Base-by-base conservation (phyloP, 371 early-diverging fungal genomes). In the Choanephora cucurbitarum region DNA sequence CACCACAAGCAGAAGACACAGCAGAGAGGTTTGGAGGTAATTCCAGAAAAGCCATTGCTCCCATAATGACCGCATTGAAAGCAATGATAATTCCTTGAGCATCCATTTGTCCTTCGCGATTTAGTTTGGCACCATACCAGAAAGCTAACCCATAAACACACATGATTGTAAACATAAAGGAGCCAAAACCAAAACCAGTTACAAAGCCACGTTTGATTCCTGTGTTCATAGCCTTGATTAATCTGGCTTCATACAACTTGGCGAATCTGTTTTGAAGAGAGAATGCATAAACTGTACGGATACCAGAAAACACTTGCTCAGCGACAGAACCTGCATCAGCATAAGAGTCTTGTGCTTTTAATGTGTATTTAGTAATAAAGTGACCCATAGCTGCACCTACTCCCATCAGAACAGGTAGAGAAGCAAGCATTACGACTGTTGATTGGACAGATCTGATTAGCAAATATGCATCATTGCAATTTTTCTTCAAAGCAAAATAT, bases 211-310 rank as follows among this genome's bases (percentile, higher is more conserved):
- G 80, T 54, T 72, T 79, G 28, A 78, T 57, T 15, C 86, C 88
- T 15, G 75, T 57, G 9, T 53, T 62, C 40, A 66, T 69, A 3
- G 86, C 87, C 22, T 64, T 55, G 3, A 46, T 57, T 8, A 86
- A 58, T 55, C 81, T 61, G 3, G 41, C 51, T 32, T 67, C 70
- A 70, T 88, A 96, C 28, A 81, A 69, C 15, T 66, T 54, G 13
- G 80, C 65, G 60, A 89, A 83, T 19, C 87, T 81, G 23, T 81
- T 70, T 67, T 92, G 88, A 13, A 82, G 85, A 60, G 83, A 85
- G 72, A 94, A 94, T 11, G 93, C 80, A 47, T 81, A 82, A 21
- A 94, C 90, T 1, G 95, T 95, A 48, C 94, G 83, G 43, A 96
- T 87, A 18, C 84, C 79, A 9, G 89, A 70, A 53, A 97, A 72